Conservation (phyloP, 257 asterid species). For the Forsythia suspensa region DNA sequence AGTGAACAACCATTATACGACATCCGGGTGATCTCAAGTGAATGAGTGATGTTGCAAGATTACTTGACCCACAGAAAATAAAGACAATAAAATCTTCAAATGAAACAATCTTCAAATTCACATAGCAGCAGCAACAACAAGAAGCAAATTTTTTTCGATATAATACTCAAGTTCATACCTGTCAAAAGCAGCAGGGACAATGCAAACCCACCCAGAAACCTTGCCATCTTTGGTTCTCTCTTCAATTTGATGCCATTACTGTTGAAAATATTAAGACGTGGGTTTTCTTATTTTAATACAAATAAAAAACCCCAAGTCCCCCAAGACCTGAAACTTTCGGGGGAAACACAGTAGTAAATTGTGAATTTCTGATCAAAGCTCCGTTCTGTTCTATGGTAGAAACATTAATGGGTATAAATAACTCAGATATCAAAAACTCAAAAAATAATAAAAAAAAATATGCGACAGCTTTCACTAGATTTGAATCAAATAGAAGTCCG, state of each 20-base stretch:
- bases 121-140: not conserved
- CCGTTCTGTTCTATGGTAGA: not conserved
- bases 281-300: conserved; percentile 1
- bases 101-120: not conserved
- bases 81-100: not conserved
- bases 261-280: not conserved
- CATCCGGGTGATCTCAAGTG: not conserved
- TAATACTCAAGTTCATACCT: conserved; percentile 37
- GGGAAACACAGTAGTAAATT: not conserved
- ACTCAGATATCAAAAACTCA: not conserved
- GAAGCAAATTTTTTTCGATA: not conserved
- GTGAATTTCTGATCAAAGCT: not conserved
- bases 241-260: conserved; percentile 38
- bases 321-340: not conserved
- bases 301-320: conserved; percentile 15
- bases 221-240: conserved; percentile 50
- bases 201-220: conserved; percentile 60
- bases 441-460: not conserved
- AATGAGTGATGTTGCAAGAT: not conserved
- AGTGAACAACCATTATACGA: not conserved
- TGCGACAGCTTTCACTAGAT: not conserved
- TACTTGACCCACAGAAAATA: not conserved
- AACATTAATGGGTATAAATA: not conserved
- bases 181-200: conserved; percentile 72
- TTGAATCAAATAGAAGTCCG: not conserved